Base-by-base conservation (phyloP, 176 grass and related monocot species). In the Elaeis guineensis region DNA sequence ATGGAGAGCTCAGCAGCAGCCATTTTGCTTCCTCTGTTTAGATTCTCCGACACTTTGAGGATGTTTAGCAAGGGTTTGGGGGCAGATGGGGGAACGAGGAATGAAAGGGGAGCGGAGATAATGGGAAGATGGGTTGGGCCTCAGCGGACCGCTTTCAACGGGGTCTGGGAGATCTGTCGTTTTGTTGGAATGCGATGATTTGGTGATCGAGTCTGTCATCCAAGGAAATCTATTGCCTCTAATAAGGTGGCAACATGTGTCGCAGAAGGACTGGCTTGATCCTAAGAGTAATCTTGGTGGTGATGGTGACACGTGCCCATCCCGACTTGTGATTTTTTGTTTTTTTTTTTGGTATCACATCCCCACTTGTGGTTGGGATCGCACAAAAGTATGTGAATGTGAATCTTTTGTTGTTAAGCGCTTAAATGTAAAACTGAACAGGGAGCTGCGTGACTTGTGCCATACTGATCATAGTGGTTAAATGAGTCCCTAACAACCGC, bases 1-100 rank as follows among this genome's bases (percentile, higher is more conserved):
- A 98, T 75, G 16, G 87, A 82, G 54, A 92, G 76, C 73, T 98
- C 87, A 58, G 86, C 77, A 26, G 93, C 81, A 14, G 81, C 53
- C 14, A 84, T 71, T 21, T 69, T 30, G 56, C 3, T 60, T 0
- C 59, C 25, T 58, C 16, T 54, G 28, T 12, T 49, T 5, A 1
- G 49, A 51, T 19, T 18, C 15, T 16, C 19, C 28, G 50, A 17
- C 11, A 0, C 35, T 44, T 3, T 9, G 11, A 44, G 35, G 35
- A 44, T 44, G 3, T 9, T 12, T 12, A 2, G 26, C 26, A 44
- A 49, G 67, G 71, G 26, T 53, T 0, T 50, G 15, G 51, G 51
- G 26, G 6, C 2, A 44, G 35, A 49, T 28, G 3, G 23, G 57
- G 50, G 17, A 25, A 4, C 26, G 6, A 24, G 6, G 5, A 16